Percentiles rank a stretch among this genome's conserved stretches.
These are phyloP conservation scores for Forsythia viridissima DNA, from an alignment of 257 asterid species.

Conservation along the genomic window DNA sequence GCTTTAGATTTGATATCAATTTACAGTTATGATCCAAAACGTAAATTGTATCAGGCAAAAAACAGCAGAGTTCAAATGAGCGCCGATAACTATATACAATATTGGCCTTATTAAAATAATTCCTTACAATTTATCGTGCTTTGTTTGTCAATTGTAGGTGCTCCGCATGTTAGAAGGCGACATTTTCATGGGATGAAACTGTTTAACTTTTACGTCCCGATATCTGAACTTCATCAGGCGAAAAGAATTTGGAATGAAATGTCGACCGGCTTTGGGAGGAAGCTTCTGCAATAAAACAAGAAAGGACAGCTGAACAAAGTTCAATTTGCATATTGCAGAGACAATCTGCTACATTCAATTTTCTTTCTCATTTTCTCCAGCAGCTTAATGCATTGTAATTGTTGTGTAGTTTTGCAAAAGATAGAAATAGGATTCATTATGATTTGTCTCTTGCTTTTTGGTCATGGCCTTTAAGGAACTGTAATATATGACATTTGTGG, in stretches of 20 bases:
- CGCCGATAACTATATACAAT: too few species aligned
- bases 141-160: slow-evolving; percentile 39
- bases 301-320: background rate
- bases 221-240: background rate
- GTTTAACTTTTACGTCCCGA: background rate
- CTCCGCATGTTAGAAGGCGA: slow-evolving; percentile 73
- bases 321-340: background rate
- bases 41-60: too few species aligned
- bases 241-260: background rate
- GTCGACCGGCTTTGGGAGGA: background rate
- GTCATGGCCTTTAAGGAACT: too few species aligned
- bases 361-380: background rate
- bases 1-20: too few species aligned
- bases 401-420: background rate
- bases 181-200: slow-evolving; percentile 24
- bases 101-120: too few species aligned
- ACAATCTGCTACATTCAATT: background rate
- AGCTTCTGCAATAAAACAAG: background rate
- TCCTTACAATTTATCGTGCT: background rate
- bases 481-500: too few species aligned
- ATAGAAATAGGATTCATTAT: background rate
- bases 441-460: too few species aligned
- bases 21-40: too few species aligned
- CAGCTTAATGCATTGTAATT: background rate
- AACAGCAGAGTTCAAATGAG: too few species aligned